Conservation (phyloP, 768 basidiomycete species). For the Guyanaporus albipodus region DNA sequence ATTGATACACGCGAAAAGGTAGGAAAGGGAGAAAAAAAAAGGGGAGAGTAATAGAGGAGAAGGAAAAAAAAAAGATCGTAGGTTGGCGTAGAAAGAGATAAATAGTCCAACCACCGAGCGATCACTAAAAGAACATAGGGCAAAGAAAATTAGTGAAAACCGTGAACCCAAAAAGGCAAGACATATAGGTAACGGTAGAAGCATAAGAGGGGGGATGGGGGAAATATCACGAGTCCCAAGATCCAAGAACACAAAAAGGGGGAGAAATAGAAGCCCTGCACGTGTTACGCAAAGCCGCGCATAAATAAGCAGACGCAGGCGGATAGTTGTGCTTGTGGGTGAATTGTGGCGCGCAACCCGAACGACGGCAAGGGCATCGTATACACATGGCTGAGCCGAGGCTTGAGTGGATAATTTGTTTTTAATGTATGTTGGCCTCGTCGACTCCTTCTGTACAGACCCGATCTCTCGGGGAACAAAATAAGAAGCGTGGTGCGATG, state of each 20-base stretch:
- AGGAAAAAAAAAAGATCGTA: neutral
- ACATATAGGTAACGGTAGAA: slow-evolving; percentile 16
- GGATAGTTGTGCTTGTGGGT: slow-evolving; percentile 19
- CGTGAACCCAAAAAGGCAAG: slow-evolving; percentile 20
- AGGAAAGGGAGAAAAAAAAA: neutral
- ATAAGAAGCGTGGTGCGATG: slow-evolving; percentile 35
- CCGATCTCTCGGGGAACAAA: slow-evolving; percentile 29
- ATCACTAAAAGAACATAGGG: slow-evolving; percentile 28
- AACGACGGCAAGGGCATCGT: slow-evolving; percentile 21
- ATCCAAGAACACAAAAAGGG: slow-evolving; percentile 40
- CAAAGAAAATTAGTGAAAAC: slow-evolving; percentile 20
- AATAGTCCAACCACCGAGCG: slow-evolving; percentile 17
- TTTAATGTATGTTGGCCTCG: slow-evolving; percentile 31
- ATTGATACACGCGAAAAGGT: slow-evolving; percentile 32
- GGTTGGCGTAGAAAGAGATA: slow-evolving; percentile 12
- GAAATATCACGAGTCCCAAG: slow-evolving; percentile 34
- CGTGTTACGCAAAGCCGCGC: slow-evolving; percentile 21
- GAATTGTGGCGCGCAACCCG: slow-evolving; percentile 24
- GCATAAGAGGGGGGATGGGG: slow-evolving; percentile 12
- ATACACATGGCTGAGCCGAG: slow-evolving; percentile 33
- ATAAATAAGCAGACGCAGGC: slow-evolving; percentile 32
- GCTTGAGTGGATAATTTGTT: slow-evolving; percentile 20
- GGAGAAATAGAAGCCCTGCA: slow-evolving; percentile 28
- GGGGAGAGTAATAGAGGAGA: too few species aligned
- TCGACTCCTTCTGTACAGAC: slow-evolving; percentile 38